phyloP scores from a whole-genome alignment of 2,329 filamentous ascomycete species.

The Fusarium scirpi region DNA sequence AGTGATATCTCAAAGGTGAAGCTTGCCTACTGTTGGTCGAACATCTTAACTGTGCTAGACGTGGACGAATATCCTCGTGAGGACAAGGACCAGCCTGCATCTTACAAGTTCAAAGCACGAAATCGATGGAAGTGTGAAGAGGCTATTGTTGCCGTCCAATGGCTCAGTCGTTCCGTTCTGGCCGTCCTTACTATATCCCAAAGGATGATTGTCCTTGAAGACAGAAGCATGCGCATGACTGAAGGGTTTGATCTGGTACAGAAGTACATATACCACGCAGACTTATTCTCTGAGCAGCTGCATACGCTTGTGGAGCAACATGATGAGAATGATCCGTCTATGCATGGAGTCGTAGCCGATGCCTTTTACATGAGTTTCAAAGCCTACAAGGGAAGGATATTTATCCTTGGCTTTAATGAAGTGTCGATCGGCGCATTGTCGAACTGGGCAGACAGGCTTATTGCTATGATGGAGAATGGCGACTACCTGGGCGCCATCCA shows the following conservation, averaged over 20 bases:
- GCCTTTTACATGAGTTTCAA: conserved; percentile 99
- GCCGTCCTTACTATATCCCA: conserved; percentile 95
- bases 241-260: conserved; percentile 93
- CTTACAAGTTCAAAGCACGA: conserved; percentile 82
- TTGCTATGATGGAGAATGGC: conserved; percentile 96
- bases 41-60: conserved; percentile 93
- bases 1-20: conserved; percentile 83
- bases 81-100: conserved; percentile 81
- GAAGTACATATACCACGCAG: conserved; percentile 91
- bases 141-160: conserved; percentile 95
- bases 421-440: conserved; percentile 90
- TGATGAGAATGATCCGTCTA: conserved; percentile 85
- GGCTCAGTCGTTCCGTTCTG: conserved; percentile 93
- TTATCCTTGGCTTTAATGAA: conserved; percentile 93
- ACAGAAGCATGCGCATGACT: conserved; percentile 87
- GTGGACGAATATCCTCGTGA: conserved; percentile 78
- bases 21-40: conserved; percentile 98
- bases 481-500: conserved; percentile 93
- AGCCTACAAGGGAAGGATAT: conserved; percentile 92
- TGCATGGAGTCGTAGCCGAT: conserved; percentile 97
- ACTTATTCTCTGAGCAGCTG: conserved; percentile 90
- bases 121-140: conserved; percentile 95
- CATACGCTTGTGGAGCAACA: conserved; percentile 87
- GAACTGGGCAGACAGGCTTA: conserved; percentile 95
- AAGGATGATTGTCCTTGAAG: conserved; percentile 90